Base-by-base conservation (phyloP, 257 asterid species). In the Capsicum baccatum region DNA sequence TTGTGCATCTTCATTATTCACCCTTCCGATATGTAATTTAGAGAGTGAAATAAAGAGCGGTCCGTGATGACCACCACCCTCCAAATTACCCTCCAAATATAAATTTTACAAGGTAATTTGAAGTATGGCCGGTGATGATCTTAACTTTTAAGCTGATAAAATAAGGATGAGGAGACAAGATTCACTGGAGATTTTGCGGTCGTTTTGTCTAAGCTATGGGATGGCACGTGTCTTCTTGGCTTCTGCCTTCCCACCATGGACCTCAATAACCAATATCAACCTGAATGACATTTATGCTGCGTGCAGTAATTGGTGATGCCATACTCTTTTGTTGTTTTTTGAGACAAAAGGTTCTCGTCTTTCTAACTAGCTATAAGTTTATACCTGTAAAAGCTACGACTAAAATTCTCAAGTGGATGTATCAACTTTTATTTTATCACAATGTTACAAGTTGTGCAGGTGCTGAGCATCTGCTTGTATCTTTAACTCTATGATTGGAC, bases 211-310 rank as follows among this genome's bases (percentile, higher is more conserved):
- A 33, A 13, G 10, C n/a, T 37, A 35, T 67, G 74, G 47, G 14
- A 35, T 15, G 74, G 8, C 74, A 66, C 19, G 73, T 67, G 74
- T 67, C 50, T 35, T 37, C 48, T 67, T 67, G 50, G 74, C 48
- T 66, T 68, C 21, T 68, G 73, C 7, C 76, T 15, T 68, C 50
- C n/a, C 26, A 37, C 76, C 76, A 68, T 37, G 76, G 76, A 15
- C 76, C 76, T 68, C 52, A 68, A 68, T 37, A 68, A 68, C 76
- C n/a, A 37, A n/a, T 15, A 68, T 37, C 10, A 39, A 2, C n/a
- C 50, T 39, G 42, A 39, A 39, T 39, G 42, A 39, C 42, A 39
- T 39, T 39, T 39, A 39, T 39, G 42, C 35, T 66, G 47, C 11
- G 13, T 66, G 47, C n/a, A 66, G 19, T 66, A 67, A 8, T 67